Evolutionary conservation across 192 early-diverging fungal species (phyloP).

Genomic region (Funneliformis mosseae): DNA sequence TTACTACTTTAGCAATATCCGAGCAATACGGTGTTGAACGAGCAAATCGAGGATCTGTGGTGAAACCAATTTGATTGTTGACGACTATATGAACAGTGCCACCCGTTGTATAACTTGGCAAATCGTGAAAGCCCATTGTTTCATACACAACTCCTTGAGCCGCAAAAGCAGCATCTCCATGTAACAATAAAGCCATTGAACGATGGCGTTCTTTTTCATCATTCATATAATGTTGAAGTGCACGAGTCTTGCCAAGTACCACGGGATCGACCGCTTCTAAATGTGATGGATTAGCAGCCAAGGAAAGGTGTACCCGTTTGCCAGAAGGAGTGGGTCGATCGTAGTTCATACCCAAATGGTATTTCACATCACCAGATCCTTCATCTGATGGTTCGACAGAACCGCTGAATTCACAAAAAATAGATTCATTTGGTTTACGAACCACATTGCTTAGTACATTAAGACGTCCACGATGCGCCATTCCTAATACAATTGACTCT

Average conservation of each 20-base stretch:
- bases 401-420: conserved; percentile 98
- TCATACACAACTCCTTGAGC: conserved; percentile 98
- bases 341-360: conserved; percentile 95
- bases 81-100: conserved; percentile 96
- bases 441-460: conserved; percentile 99
- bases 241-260: conserved; percentile 97
- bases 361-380: conserved; percentile 96
- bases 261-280: conserved; percentile 98
- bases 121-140: conserved; percentile 92
- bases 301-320: conserved; percentile 94
- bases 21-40: conserved; percentile 96
- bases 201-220: conserved; percentile 77
- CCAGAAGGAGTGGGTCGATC: conserved; percentile 94
- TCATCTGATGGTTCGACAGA: conserved; percentile 84
- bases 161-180: conserved; percentile 98
- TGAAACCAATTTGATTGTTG: conserved; percentile 99
- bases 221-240: conserved; percentile 91
- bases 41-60: conserved; percentile 94
- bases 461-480: conserved; percentile 98
- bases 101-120: conserved; percentile 95
- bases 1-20: conserved; percentile 95
- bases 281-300: conserved; percentile 98
- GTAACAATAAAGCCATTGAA: conserved; percentile 92
- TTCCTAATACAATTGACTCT: conserved; percentile 95
- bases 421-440: conserved; percentile 97